Evolutionary conservation across 306 rosid species (phyloP), one percentile per base, ranked within the genome.

Genomic region (Quercus engelmannii): DNA sequence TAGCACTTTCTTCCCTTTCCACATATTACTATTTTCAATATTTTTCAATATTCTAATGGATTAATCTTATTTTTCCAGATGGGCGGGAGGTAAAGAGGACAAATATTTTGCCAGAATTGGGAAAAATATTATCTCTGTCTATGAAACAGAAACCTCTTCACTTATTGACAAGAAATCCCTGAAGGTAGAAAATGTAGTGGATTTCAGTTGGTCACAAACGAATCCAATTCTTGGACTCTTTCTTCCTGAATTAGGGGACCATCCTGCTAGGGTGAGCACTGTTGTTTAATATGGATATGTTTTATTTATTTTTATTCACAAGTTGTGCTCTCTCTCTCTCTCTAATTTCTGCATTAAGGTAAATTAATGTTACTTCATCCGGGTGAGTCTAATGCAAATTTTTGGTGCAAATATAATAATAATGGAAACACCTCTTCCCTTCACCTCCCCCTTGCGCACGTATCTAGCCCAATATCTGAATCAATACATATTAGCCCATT

Each of bases 171-270:
- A 94, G 73, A 94, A 88, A 71, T 92, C 98, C 33, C 57, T 92
- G 33, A 91, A 92, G 87, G 92, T 91, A 77, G 98, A 94, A 69
- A 92, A 91, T 82, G 94, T 94, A 49, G 82, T 92, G 93, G 97
- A 94, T 78, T 94, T 94, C 79, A 28, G 92, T 84, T 94, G 98
- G 98, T 94, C 98, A 13, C 97, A 97, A 9, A 86, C 93, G 12
- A 97, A 94, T 85, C 92, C 94, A 14, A 94, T 92, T 81, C 88
- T 94, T 72, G 82, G 97, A n/a, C 89, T 94, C 38, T 88, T 87
- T 85, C 97, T 94, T 89, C 98, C 98, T 2, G 98, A 94, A 81
- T 77, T 87, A 77, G 97, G 98, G 25, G 92, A 92, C 85, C 98
- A 92, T 69, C 98, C 98, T 59, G 98, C 98, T 43, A 88, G 93